Conservation (phyloP, 768 basidiomycete species). For the Tylopilus rubrobrunneus region DNA sequence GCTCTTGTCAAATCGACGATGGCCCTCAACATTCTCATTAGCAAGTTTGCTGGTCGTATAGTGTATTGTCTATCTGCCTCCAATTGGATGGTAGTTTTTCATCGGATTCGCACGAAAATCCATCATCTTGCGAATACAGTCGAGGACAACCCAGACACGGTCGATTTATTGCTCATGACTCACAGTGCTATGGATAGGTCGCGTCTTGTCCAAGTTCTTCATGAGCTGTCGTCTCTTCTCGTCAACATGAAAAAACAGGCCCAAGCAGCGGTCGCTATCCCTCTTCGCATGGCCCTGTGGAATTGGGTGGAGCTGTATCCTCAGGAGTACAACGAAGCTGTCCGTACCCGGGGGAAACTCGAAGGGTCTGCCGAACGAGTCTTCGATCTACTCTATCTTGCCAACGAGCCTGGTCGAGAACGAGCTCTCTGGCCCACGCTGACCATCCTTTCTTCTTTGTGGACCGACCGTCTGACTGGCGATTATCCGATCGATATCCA, state of each 20-base stretch:
- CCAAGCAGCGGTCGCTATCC: conserved; percentile 65
- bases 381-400: conserved; percentile 70
- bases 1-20: conserved; percentile 52
- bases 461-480: conserved; percentile 64
- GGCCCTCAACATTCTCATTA: conserved; percentile 58
- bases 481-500: conserved; percentile 47
- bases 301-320: conserved; percentile 85
- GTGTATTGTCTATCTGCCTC: conserved; percentile 84
- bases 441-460: conserved; percentile 67
- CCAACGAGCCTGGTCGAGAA: conserved; percentile 41
- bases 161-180: conserved; percentile 75
- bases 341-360: conserved; percentile 56
- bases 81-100: conserved; percentile 79
- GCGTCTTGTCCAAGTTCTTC: conserved; percentile 66
- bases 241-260: conserved; percentile 77
- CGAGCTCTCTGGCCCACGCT: conserved; percentile 77
- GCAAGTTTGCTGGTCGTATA: conserved; percentile 71
- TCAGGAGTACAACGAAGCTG: conserved; percentile 70
- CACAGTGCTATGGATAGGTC: conserved; percentile 70
- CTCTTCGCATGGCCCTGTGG: conserved; percentile 80
- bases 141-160: conserved; percentile 59
- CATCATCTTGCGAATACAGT: conserved; percentile 51
- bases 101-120: conserved; percentile 66
- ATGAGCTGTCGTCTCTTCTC: conserved; percentile 77
- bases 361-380: conserved; percentile 85